phyloP scores from a whole-genome alignment of 139 green algal species.

The Tetradesmus obliquus region DNA sequence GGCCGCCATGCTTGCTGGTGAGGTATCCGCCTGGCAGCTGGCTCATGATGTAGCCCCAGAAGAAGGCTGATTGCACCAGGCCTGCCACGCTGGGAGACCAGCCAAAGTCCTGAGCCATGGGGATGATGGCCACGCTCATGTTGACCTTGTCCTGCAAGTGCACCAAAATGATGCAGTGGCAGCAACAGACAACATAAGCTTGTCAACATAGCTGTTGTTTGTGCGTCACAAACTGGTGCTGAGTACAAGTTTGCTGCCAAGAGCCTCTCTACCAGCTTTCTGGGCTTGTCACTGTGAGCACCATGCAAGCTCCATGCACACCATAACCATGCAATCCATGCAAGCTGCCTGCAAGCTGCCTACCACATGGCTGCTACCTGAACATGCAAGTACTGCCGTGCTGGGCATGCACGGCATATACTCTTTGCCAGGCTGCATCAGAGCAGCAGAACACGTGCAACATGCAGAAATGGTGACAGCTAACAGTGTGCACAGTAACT shows the following conservation, averaged over 20 bases:
- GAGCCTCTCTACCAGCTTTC: too few relatives aligned
- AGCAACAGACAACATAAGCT: neutral
- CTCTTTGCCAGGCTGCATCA: too few relatives aligned
- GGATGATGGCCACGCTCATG: constrained; percentile 96
- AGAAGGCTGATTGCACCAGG: constrained; percentile 95
- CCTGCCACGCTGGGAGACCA: constrained; percentile 87
- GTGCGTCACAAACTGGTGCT: too few relatives aligned
- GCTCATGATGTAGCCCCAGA: constrained; percentile 85
- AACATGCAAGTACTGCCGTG: neutral
- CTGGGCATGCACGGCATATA: too few relatives aligned
- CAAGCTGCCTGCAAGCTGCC: neutral
- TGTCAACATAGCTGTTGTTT: too few relatives aligned
- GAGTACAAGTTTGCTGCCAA: too few relatives aligned
- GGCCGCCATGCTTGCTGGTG: constrained; percentile 74
- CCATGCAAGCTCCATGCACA: neutral
- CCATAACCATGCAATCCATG: neutral
- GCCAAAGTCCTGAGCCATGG: constrained; percentile 95
- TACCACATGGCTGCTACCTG: neutral
- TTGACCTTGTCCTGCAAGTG: constrained; percentile 89
- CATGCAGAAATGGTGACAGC: neutral
- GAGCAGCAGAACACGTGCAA: too few relatives aligned
- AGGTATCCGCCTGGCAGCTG: constrained; percentile 95
- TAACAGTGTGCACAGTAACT: neutral
- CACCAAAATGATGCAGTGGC: neutral
- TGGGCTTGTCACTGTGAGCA: too few relatives aligned